Conservation (phyloP, 257 asterid genomes). For the Misopates orontium region DNA sequence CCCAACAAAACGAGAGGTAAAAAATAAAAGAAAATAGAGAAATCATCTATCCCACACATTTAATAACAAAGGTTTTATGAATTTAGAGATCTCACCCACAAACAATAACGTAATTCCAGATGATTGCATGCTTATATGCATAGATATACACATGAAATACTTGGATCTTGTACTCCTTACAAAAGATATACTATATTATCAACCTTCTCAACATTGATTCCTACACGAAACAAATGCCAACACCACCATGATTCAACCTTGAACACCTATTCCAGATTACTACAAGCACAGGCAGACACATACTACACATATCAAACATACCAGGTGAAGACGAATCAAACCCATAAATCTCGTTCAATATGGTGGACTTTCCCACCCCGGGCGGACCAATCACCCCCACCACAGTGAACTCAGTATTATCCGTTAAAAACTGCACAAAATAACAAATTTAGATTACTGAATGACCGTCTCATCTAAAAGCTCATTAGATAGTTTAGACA, state of each 20-base stretch:
- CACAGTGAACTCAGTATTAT: conserved; percentile 87
- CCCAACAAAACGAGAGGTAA: not conserved
- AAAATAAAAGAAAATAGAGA: not conserved
- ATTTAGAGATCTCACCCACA: not conserved
- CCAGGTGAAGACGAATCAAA: conserved; percentile 84
- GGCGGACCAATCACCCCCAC: conserved; percentile 94
- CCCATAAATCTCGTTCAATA: conserved; percentile 92
- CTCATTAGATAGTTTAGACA: no score
- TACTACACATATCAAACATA: conserved; percentile 24
- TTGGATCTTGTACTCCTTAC: not conserved
- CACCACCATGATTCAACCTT: conserved; percentile 7
- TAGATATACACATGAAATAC: not conserved
- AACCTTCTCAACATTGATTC: not conserved
- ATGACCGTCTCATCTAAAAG: no score
- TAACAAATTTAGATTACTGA: not conserved
- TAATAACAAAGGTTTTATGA: not conserved
- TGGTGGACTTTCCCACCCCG: conserved; percentile 87
- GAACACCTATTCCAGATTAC: not conserved
- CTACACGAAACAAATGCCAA: not conserved
- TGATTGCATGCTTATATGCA: not conserved
- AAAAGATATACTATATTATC: not conserved
- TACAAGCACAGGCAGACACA: not conserved
- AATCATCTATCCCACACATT: not conserved
- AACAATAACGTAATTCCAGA: not conserved
- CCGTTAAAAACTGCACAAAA: conserved; percentile 81